Conservation (phyloP, 2,329 filamentous ascomycete genomes). For the Pseudocercospora pini-densiflorae region DNA sequence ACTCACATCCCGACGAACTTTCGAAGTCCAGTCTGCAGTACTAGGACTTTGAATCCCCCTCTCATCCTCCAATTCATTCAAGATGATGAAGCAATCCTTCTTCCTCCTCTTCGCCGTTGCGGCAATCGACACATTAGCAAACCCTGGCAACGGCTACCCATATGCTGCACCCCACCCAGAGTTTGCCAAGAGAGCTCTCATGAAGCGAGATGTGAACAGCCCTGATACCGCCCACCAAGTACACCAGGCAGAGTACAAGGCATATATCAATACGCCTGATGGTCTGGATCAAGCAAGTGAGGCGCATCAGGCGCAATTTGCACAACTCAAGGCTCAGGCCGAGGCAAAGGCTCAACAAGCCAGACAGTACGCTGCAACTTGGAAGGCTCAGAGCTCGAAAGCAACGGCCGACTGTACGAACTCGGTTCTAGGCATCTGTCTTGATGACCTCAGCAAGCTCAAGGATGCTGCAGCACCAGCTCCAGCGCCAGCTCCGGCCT, state of each 20-base stretch:
- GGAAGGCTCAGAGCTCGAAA: neutral
- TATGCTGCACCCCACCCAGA: neutral
- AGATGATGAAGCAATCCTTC: neutral
- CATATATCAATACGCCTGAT: neutral
- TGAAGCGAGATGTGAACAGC: neutral
- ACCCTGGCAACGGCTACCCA: neutral
- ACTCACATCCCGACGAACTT: neutral
- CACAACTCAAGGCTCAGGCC: neutral
- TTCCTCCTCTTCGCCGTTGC: neutral
- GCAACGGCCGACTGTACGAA: neutral
- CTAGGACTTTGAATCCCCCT: neutral
- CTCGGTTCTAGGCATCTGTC: neutral
- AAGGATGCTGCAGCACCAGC: neutral
- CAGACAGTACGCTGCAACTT: neutral
- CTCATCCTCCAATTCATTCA: neutral
- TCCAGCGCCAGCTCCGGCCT: neutral
- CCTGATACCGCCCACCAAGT: neutral
- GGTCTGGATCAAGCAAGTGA: neutral
- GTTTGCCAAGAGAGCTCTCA: neutral
- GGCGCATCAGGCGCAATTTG: neutral
- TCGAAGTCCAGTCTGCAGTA: constrained; percentile 1
- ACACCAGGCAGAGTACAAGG: neutral
- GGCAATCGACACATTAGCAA: neutral
- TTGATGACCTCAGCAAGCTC: neutral
- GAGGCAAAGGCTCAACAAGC: neutral